Evolutionary conservation across 176 grass and related monocot species (phyloP).

Genomic region (Eleusine indica): DNA sequence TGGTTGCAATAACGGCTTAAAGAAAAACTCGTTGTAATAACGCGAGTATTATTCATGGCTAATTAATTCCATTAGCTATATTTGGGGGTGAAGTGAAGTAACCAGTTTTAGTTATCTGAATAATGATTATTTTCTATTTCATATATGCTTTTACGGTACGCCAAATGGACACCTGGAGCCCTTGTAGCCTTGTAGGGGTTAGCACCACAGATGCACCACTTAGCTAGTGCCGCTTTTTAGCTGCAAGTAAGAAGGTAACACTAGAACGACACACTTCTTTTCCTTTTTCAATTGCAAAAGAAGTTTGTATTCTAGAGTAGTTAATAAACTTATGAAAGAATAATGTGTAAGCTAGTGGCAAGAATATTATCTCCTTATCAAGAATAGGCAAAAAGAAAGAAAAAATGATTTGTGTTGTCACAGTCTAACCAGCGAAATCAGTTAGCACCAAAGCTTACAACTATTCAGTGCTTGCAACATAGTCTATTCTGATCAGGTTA

Average conservation of each 20-base stretch:
- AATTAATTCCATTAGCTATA: constrained; percentile 1
- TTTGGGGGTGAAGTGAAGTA: background rate
- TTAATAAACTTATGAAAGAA: constrained; percentile 22
- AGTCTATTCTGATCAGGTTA: constrained; percentile 9
- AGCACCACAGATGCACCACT: background rate
- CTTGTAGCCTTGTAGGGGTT: background rate
- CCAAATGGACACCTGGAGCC: background rate
- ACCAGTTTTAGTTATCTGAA: background rate
- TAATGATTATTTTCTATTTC: constrained; percentile 5
- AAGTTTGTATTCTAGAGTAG: background rate
- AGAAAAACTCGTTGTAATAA: background rate
- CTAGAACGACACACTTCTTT: background rate
- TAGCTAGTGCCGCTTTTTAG: background rate
- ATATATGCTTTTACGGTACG: background rate
- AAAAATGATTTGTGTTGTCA: constrained; percentile 5
- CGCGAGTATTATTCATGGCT: background rate
- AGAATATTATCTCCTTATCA: constrained; percentile 16
- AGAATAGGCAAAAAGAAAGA: constrained; percentile 15
- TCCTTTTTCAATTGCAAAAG: background rate
- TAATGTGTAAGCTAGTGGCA: constrained; percentile 9
- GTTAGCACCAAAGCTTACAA: constrained; percentile 5
- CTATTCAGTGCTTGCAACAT: constrained; percentile 25
- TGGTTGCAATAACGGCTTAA: constrained; percentile 6
- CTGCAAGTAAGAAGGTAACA: background rate
- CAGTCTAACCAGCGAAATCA: constrained; percentile 25